Evolutionary conservation across 2,329 filamentous ascomycete genomes (phyloP), one percentile per base, ranked within the genome.

Genomic region (Aspergillus sp.): DNA sequence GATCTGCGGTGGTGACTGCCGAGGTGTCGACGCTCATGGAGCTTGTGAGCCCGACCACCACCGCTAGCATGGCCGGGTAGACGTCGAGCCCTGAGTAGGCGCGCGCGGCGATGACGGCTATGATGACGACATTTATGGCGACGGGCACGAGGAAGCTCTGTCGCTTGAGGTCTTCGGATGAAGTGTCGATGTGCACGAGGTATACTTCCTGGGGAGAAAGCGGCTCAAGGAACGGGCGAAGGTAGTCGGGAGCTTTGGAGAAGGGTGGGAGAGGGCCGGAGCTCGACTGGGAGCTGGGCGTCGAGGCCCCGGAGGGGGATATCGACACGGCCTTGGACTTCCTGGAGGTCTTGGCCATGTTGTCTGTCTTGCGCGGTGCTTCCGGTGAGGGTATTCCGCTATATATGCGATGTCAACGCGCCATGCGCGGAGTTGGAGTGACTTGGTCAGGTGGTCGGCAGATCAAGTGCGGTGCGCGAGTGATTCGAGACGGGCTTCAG

Each of bases 121-220:
- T 64, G 36, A 95, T 77, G 44, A 66, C 60, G 20, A 81, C 36
- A 59, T 95, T 95, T 61, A 94, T 76, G 12, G 78, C 57, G 12
- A 86, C 69, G 11, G 88, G 86, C 1, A 94, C 78, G 29, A 77
- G 49, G 61, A 94, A 95, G 49, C 93, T 81, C 51, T 84, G 82
- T 55, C 75, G 75, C 63, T 95, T 95, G 62, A 88, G 76, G 16
- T 70, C 68, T 13, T 63, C 60, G 0, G 79, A 77, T 40, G 81
- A 78, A 39, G 62, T 64, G 67, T 95, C 88, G 59, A 93, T 68
- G 65, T 94, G 86, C 17, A 81, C 71, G 49, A 95, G 74, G 70
- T 95, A 94, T 54, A 93, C 72, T 57, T 84, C 76, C 35, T 72
- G 63, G 35, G 72, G 67, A 37, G 77, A 72, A 38, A 94, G 77